These are phyloP conservation scores for Pyricularia pennisetigena DNA, from an alignment of 2,329 filamentous ascomycete genomes.

Conservation along the genomic window DNA sequence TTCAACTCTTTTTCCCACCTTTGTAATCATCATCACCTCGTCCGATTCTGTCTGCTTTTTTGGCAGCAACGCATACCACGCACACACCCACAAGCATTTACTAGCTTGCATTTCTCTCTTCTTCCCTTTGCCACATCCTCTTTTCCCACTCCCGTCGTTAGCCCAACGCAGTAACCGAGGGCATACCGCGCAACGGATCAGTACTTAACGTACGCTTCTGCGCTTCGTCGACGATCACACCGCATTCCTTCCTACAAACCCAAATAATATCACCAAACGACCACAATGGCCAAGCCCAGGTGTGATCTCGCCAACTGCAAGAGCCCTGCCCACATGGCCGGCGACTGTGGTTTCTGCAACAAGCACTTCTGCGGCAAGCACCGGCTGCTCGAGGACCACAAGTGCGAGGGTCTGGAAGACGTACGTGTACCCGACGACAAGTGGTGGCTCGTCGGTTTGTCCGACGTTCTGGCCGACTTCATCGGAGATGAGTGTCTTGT, in stretches of 20 bases:
- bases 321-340: constrained; percentile 83
- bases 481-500: constrained; percentile 9
- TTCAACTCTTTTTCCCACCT: not conserved
- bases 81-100: not conserved
- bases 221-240: not conserved
- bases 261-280: constrained; percentile 11
- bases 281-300: constrained; percentile 60
- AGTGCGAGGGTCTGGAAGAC: constrained; percentile 86
- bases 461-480: constrained; percentile 16
- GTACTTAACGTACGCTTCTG: not conserved
- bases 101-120: not conserved
- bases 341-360: constrained; percentile 90
- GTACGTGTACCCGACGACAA: constrained; percentile 36
- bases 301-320: constrained; percentile 89
- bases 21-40: not conserved
- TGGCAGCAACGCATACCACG: not conserved
- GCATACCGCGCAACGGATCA: not conserved
- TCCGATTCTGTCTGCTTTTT: not conserved
- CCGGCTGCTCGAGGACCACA: constrained; percentile 86
- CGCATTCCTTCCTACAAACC: not conserved
- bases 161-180: not conserved
- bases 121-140: not conserved
- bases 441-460: constrained; percentile 17
- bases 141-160: not conserved
- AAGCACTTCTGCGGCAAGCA: constrained; percentile 95